Percentiles rank a stretch among this genome's conserved stretches.
Conservation (phyloP, 1,139 yeast genomes). For the Barnettozyma hawaiiensis region DNA sequence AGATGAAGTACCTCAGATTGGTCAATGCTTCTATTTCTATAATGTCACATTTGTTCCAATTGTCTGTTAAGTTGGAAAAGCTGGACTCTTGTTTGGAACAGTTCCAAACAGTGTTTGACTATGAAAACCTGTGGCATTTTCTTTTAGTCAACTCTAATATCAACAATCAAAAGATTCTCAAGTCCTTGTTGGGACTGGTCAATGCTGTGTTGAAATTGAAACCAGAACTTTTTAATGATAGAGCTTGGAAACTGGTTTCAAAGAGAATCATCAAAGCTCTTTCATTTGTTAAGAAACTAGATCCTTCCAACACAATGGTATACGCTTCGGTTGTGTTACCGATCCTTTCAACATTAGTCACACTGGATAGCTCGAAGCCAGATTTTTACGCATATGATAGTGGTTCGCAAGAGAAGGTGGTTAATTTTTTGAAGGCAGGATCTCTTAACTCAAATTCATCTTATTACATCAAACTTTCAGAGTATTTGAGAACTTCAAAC, state of each 20-base stretch:
- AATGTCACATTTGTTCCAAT: slow-evolving; percentile 36
- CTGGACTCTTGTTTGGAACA: slow-evolving; percentile 13
- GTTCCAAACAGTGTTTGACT: slow-evolving; percentile 32
- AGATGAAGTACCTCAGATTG: slow-evolving; percentile 60
- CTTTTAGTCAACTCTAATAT: slow-evolving; percentile 26
- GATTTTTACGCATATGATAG: slow-evolving; percentile 51
- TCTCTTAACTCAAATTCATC: slow-evolving; percentile 46
- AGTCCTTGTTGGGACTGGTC: slow-evolving; percentile 36
- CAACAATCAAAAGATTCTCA: slow-evolving; percentile 43
- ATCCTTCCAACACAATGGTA: slow-evolving; percentile 33
- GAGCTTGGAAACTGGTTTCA: slow-evolving; percentile 40
- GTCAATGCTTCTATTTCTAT: slow-evolving; percentile 48
- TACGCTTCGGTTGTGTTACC: slow-evolving; percentile 43
- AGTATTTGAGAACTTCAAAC: slow-evolving; percentile 11
- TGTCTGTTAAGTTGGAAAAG: slow-evolving; percentile 13
- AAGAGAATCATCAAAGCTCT: slow-evolving; percentile 49
- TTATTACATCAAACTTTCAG: slow-evolving; percentile 36
- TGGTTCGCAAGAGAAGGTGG: slow-evolving; percentile 39
- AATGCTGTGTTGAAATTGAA: slow-evolving; percentile 23
- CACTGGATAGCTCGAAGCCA: slow-evolving; percentile 36
- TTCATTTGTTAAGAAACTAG: slow-evolving; percentile 33
- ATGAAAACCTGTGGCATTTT: slow-evolving; percentile 42
- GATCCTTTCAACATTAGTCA: slow-evolving; percentile 42
- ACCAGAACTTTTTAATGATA: slow-evolving; percentile 25
- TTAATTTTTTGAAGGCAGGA: slow-evolving; percentile 45